Conservation (phyloP, 176 grass and related monocot genomes). For the Cocos nucifera region DNA sequence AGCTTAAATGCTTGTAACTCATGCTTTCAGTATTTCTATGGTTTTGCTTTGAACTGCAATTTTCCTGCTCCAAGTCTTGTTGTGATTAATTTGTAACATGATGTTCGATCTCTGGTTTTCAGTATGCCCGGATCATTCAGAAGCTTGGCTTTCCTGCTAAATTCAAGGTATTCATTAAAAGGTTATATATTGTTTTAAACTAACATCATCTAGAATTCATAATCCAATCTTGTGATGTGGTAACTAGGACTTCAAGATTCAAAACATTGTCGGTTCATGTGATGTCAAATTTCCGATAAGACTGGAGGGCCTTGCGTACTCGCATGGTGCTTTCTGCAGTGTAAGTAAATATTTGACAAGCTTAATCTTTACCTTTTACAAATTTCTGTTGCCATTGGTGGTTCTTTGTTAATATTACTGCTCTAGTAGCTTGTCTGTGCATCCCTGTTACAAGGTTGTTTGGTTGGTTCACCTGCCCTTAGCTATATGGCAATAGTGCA, state of each 20-base stretch:
- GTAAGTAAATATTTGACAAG: slow-evolving; percentile 7
- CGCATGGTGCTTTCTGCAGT: slow-evolving; percentile 24
- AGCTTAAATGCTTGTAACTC: no score
- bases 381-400: no score
- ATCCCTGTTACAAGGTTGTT: no score
- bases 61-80: no score
- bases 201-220: not conserved
- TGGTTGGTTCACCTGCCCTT: no score
- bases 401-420: no score
- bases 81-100: no score
- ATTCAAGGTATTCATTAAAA: slow-evolving; percentile 24
- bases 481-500: no score
- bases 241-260: slow-evolving; percentile 35
- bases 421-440: no score
- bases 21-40: no score
- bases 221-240: not conserved
- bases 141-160: slow-evolving; percentile 30
- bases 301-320: slow-evolving; percentile 14
- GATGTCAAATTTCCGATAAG: slow-evolving; percentile 18
- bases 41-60: no score
- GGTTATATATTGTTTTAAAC: not conserved
- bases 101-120: not conserved
- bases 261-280: slow-evolving; percentile 33
- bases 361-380: no score
- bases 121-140: slow-evolving; percentile 34